These are phyloP conservation scores for Raffaelea albimanens DNA, from an alignment of 2,329 filamentous ascomycete species.

Conservation along the genomic window DNA sequence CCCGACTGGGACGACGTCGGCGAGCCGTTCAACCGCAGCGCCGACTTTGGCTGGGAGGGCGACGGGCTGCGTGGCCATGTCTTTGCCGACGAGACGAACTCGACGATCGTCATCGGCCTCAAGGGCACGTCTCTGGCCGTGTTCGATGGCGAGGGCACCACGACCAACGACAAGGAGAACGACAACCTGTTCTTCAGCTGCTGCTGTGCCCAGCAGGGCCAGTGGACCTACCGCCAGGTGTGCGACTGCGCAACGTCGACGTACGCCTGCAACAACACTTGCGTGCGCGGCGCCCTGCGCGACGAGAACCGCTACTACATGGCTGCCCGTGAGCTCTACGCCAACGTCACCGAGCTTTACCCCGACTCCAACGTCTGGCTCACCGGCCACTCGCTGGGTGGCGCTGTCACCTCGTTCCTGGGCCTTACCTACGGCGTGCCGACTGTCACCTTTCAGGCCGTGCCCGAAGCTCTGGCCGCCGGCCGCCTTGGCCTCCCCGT, in stretches of 20 bases:
- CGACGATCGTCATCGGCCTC: constrained; percentile 80
- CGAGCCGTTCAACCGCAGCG: constrained; percentile 71
- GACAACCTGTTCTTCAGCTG: constrained; percentile 98
- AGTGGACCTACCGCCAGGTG: constrained; percentile 81
- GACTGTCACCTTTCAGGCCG: constrained; percentile 85
- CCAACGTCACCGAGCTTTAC: constrained; percentile 85
- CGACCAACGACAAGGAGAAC: constrained; percentile 94
- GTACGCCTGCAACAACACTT: constrained; percentile 88
- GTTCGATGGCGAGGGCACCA: constrained; percentile 94
- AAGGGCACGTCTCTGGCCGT: constrained; percentile 88
- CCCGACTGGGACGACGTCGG: constrained; percentile 79
- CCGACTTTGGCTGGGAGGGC: constrained; percentile 84
- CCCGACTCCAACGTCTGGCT: constrained; percentile 80
- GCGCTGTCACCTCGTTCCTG: constrained; percentile 78
- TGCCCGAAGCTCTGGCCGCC: constrained; percentile 82
- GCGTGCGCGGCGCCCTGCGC: constrained; percentile 63
- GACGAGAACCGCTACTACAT: constrained; percentile 89
- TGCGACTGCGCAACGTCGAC: constrained; percentile 85
- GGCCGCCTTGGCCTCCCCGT: constrained; percentile 74
- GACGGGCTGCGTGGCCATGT: constrained; percentile 89
- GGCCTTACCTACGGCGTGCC: constrained; percentile 87
- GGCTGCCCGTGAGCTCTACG: constrained; percentile 79
- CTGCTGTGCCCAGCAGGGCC: constrained; percentile 89
- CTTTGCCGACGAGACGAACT: constrained; percentile 77
- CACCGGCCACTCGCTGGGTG: constrained; percentile 85